Conservation (phyloP, 2,329 filamentous ascomycete genomes). For the Aspergillus aculeatinus region DNA sequence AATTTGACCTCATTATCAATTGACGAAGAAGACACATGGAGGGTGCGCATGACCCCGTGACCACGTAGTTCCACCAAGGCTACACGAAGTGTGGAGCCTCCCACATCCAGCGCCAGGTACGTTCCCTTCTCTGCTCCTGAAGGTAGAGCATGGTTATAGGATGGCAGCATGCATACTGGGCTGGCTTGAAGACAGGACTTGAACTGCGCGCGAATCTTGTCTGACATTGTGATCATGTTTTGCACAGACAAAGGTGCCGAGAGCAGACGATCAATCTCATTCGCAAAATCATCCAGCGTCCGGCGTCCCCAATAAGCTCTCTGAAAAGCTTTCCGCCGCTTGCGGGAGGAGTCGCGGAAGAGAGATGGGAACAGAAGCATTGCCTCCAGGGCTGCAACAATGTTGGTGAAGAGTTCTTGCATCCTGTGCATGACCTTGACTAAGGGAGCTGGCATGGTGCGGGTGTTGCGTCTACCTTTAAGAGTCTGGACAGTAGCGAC, state of each 20-base stretch:
- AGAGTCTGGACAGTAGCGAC: background rate
- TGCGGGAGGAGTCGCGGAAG: conserved; percentile 34
- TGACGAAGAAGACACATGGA: conserved; percentile 53
- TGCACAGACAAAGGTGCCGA: conserved; percentile 34
- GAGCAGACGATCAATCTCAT: conserved; percentile 41
- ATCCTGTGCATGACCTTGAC: conserved; percentile 42
- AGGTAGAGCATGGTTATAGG: conserved; percentile 62
- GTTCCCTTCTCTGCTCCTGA: conserved; percentile 60
- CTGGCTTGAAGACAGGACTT: conserved; percentile 54
- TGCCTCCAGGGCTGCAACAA: conserved; percentile 41
- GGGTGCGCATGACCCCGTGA: conserved; percentile 53
- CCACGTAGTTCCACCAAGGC: conserved; percentile 60
- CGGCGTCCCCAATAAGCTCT: conserved; percentile 37
- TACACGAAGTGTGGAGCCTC: conserved; percentile 65
- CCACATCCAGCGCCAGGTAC: conserved; percentile 63
- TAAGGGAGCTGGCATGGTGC: conserved; percentile 37
- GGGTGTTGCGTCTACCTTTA: background rate
- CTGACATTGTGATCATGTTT: conserved; percentile 46
- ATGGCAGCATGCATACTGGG: conserved; percentile 64
- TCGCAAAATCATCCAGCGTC: conserved; percentile 39
- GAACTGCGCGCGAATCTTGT: conserved; percentile 52
- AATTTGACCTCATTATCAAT: conserved; percentile 59
- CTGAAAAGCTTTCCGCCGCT: conserved; percentile 35
- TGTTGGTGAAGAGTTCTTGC: conserved; percentile 42
- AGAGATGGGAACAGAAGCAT: conserved; percentile 43